Evolutionary conservation across 148 eudicot genomes (phyloP), one percentile per base, ranked within the genome.

Genomic region (Rhododendron kiyosumense): DNA sequence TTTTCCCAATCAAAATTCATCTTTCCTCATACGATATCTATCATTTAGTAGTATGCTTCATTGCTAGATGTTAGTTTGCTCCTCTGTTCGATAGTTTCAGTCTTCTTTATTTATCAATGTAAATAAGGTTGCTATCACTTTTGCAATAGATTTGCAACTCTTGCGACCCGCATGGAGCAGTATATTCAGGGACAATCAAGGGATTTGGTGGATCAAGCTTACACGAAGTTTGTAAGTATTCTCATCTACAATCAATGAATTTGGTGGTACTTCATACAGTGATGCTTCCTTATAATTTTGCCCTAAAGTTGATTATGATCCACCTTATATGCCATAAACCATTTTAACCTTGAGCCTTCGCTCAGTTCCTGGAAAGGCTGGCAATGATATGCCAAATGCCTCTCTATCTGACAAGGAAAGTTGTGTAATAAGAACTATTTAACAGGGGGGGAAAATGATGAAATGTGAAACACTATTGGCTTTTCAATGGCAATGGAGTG

Each of bases 101-200:
- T 75, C 81, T 84, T 79, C 45, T 38, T 67, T 65, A 34, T 59
- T 61, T 43, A 54, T 77, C 38, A 63, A 76, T 69, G 43, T 3
- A 32, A 43, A 67, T 1, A 28, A 54, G 20, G 38, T 83, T 76
- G 76, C n/a, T 8, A 46, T 80, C 51, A 38, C 85, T 84, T 84
- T 24, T 90, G 81, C 78, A 85, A 30, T 86, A 97, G 99, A 87
- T 97, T 97, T 85, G 94, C 96, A n/a, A 90, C 90, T 82, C 98
- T 97, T 93, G 99, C 98, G 20, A 97, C 99, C 82, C 96, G 98
- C 82, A 95, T 97, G 99, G 99, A 97, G 94, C 99, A 95, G 86
- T 97, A 97, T 90, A 94, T 97, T 86, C 97, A 95, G 85, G 99
- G 99, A 86, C 95, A 94, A 78, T 95, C 99, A 78, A 95, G 99